phyloP scores from a whole-genome alignment of 768 basidiomycete species.

The Phlebiopsis gigantea region DNA sequence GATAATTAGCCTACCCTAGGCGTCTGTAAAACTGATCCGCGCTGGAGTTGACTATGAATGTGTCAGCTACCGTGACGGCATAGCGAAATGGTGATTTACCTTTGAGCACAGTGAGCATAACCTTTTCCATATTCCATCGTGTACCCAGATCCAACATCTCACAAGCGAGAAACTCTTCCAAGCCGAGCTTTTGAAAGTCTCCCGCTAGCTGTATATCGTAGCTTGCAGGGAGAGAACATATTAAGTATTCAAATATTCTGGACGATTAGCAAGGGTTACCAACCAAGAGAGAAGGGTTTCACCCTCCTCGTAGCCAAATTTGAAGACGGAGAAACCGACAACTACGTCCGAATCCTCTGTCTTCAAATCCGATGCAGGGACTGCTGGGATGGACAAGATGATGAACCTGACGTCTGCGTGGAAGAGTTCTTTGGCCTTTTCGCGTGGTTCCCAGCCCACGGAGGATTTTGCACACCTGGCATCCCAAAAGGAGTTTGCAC shows the following conservation, averaged over 20 bases:
- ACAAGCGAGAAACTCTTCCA: conserved; percentile 52
- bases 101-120: conserved; percentile 74
- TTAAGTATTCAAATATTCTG: neutral
- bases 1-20: conserved; percentile 42
- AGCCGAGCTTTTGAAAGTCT: conserved; percentile 41
- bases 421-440: conserved; percentile 60
- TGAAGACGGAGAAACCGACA: conserved; percentile 51
- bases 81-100: conserved; percentile 31
- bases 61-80: neutral
- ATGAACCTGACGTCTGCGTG: conserved; percentile 55
- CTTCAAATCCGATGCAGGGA: neutral
- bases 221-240: conserved; percentile 38
- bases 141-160: conserved; percentile 45
- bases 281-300: conserved; percentile 70
- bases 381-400: conserved; percentile 26
- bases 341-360: conserved; percentile 19
- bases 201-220: conserved; percentile 71
- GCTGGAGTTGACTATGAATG: conserved; percentile 36
- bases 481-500: neutral
- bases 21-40: conserved; percentile 49
- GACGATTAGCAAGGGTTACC: neutral
- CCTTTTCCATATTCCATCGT: conserved; percentile 56
- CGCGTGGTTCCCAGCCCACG: conserved; percentile 58
- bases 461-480: conserved; percentile 33
- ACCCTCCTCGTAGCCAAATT: conserved; percentile 66